A percentile compares a stretch with the other conserved stretches of the same genome.
phyloP scores from a whole-genome alignment of 352 stramenopile species.

The Discostella stelligera region DNA sequence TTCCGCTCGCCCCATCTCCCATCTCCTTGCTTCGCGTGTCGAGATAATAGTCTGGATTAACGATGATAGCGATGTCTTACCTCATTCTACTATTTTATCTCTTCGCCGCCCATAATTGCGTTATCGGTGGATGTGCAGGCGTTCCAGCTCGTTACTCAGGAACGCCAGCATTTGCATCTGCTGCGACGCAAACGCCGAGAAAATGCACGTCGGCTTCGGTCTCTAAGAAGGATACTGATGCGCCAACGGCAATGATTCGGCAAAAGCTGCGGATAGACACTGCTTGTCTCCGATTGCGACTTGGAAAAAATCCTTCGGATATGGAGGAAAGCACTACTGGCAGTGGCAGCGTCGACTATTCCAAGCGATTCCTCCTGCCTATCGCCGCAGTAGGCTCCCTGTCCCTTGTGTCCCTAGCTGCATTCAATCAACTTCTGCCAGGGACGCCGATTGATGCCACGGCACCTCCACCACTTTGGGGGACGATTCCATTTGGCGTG shows the following conservation, averaged over 20 bases:
- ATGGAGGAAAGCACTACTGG: neutral
- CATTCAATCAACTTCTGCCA: constrained; percentile 28
- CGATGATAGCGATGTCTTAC: neutral
- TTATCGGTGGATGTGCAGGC: neutral
- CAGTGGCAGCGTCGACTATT: neutral
- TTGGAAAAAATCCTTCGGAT: constrained; percentile 4
- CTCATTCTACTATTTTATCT: neutral
- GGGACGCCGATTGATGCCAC: constrained; percentile 37
- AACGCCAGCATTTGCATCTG: neutral
- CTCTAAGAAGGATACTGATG: neutral
- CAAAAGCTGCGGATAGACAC: neutral
- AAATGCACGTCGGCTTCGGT: neutral
- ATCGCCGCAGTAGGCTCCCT: constrained; percentile 9
- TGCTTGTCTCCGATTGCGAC: neutral
- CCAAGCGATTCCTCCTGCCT: constrained; percentile 18
- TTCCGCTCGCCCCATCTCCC: no score
- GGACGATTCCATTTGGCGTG: constrained; percentile 30
- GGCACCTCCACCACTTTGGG: constrained; percentile 22
- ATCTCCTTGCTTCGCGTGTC: no score
- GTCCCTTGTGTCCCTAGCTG: constrained; percentile 25
- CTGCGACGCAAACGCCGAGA: neutral
- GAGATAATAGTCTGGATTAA: neutral
- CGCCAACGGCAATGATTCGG: neutral
- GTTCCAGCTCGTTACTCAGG: neutral
- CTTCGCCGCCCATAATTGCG: neutral